Percentiles rank a stretch among this genome's conserved stretches.
Conservation (phyloP, 345 rosid species). For the Gossypium sturtianum region DNA sequence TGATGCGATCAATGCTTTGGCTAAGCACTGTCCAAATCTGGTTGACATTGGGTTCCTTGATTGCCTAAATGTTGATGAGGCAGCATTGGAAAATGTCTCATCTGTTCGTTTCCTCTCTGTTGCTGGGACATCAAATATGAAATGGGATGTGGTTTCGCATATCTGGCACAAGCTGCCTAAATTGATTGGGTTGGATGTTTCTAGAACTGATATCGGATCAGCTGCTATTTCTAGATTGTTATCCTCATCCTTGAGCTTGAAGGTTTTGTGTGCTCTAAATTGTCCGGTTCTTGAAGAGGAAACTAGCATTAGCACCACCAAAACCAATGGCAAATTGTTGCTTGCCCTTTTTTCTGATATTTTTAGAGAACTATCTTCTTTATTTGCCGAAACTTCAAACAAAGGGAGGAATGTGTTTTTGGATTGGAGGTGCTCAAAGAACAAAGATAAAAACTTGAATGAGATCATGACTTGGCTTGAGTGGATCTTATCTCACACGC, state of each 20-base stretch:
- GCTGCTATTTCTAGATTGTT: conserved; percentile 58
- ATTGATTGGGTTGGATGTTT: conserved; percentile 65
- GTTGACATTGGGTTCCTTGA: conserved; percentile 66
- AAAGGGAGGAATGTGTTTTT: conserved; percentile 45
- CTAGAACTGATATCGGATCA: conserved; percentile 66
- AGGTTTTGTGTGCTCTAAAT: conserved; percentile 70
- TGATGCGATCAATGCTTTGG: conserved; percentile 73
- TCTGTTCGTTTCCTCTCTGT: conserved; percentile 63
- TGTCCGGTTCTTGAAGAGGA: conserved; percentile 61
- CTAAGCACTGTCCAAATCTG: conserved; percentile 53
- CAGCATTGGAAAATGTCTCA: conserved; percentile 47
- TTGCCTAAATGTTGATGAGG: conserved; percentile 62
- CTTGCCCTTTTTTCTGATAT: conserved; percentile 50
- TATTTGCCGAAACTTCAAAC: conserved; percentile 47
- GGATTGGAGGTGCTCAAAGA: conserved; percentile 50
- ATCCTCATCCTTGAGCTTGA: conserved; percentile 55
- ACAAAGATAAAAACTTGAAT: conserved; percentile 36
- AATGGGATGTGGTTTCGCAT: conserved; percentile 61
- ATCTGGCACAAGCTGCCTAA: conserved; percentile 68
- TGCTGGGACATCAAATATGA: conserved; percentile 75
- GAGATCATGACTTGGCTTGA: conserved; percentile 76
- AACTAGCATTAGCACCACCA: conserved; percentile 34
- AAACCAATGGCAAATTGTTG: conserved; percentile 59
- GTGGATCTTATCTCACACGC: conserved; percentile 70
- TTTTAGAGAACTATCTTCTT: conserved; percentile 51